These are phyloP conservation scores for Solanum gracilifrons DNA, from an alignment of 257 asterid species.

Conservation along the genomic window DNA sequence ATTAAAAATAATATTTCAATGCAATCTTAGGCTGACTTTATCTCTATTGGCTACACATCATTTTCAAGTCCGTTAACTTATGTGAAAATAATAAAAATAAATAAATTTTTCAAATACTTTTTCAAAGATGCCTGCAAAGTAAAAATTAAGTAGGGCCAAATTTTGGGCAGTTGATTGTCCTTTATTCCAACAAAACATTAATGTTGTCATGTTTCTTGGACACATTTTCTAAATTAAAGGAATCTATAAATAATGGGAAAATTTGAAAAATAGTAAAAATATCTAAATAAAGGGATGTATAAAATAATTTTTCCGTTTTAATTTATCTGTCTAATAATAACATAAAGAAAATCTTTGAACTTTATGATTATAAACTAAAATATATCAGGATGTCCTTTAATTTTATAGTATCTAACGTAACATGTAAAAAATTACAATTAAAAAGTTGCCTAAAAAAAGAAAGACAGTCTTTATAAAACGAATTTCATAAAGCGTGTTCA, in stretches of 20 bases:
- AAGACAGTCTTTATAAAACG: neutral
- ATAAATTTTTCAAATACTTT: neutral
- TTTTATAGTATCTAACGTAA: neutral
- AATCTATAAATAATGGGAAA: neutral
- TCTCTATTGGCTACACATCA: constrained; percentile 10
- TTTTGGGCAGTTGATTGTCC: neutral
- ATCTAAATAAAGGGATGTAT: neutral
- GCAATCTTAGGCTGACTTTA: constrained; percentile 12
- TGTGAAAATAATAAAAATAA: neutral
- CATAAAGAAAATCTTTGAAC: neutral
- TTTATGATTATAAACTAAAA: neutral
- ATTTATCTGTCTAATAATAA: no score
- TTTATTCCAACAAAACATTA: neutral
- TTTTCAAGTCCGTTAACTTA: constrained; percentile 7
- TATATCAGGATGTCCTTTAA: neutral
- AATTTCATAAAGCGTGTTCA: neutral
- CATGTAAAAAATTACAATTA: neutral
- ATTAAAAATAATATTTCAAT: neutral
- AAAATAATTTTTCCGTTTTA: neutral
- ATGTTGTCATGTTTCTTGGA: neutral
- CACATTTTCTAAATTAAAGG: neutral
- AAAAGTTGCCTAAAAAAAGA: neutral
- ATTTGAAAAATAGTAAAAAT: neutral
- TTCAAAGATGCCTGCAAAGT: constrained; percentile 1
- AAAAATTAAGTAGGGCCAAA: neutral